phyloP scores from a whole-genome alignment of 805 yeast genomes.

The Candida boidinii region DNA sequence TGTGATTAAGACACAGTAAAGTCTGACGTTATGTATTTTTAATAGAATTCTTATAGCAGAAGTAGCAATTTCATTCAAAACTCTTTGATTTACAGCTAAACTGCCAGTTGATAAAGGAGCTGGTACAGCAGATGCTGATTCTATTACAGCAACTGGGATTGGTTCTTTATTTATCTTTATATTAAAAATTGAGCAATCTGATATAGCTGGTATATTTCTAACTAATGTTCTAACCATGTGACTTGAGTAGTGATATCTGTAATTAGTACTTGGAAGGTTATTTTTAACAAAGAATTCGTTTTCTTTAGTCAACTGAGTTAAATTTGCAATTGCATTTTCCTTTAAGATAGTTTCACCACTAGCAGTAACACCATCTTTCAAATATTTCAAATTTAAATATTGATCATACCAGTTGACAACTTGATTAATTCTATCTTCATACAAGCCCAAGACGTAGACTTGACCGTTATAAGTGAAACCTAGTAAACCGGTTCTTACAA shows the following conservation, averaged over 20 bases:
- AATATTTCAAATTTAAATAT: constrained; percentile 15
- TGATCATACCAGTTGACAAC: constrained; percentile 59
- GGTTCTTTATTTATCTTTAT: constrained; percentile 70
- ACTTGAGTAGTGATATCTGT: constrained; percentile 72
- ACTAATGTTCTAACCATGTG: constrained; percentile 83
- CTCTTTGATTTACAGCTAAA: constrained; percentile 22
- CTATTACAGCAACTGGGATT: constrained; percentile 79
- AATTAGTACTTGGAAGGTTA: constrained; percentile 17
- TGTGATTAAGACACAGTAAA: constrained; percentile 75
- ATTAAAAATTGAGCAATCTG: constrained; percentile 90
- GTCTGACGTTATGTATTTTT: constrained; percentile 61
- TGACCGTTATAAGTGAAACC: constrained; percentile 87
- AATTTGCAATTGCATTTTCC: not conserved
- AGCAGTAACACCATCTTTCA: not conserved
- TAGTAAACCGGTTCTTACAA: constrained; percentile 80
- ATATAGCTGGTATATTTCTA: constrained; percentile 68
- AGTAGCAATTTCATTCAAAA: constrained; percentile 41
- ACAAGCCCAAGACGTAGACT: constrained; percentile 78
- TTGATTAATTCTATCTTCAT: constrained; percentile 87
- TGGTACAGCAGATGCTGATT: constrained; percentile 26
- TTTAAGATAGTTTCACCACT: not conserved
- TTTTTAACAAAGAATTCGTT: constrained; percentile 8
- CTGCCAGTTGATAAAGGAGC: constrained; percentile 1
- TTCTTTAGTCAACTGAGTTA: no score
- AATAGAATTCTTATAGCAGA: constrained; percentile 37